phyloP scores from a whole-genome alignment of 495 filamentous ascomycete species.

The Aspergillus heteromorphus region DNA sequence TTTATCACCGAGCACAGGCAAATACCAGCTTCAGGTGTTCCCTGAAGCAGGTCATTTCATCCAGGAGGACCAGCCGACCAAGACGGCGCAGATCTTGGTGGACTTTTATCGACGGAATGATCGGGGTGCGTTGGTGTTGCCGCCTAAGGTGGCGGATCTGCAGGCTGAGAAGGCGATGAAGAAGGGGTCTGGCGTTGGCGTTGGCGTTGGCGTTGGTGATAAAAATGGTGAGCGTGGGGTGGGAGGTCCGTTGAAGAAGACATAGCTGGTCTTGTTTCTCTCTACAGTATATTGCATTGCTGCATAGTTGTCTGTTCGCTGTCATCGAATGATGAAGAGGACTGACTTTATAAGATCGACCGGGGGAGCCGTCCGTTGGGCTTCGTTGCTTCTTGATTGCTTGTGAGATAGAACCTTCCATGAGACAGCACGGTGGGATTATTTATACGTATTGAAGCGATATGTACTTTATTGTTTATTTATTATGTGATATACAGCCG shows the following conservation, averaged over 20 bases:
- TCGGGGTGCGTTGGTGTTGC: constrained; percentile 73
- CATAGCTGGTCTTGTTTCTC: not conserved
- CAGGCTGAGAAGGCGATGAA: constrained; percentile 44
- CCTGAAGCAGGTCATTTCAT: constrained; percentile 95
- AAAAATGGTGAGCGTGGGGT: too few species aligned
- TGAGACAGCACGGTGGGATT: too few species aligned
- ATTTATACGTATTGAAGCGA: too few species aligned
- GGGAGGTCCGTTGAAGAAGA: not conserved
- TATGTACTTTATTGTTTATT: too few species aligned
- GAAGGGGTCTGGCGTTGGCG: constrained; percentile 22
- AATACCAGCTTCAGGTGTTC: constrained; percentile 92
- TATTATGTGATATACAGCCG: too few species aligned
- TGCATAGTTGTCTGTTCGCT: too few species aligned
- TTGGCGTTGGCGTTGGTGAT: too few species aligned
- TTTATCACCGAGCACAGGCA: constrained; percentile 47
- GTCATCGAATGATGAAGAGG: too few species aligned
- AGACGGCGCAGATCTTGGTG: constrained; percentile 73
- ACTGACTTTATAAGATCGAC: too few species aligned
- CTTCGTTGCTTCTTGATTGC: too few species aligned
- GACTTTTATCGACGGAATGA: constrained; percentile 94
- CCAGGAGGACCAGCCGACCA: constrained; percentile 89
- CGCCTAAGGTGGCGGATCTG: constrained; percentile 77
- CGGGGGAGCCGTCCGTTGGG: too few species aligned
- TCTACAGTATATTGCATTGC: not conserved
- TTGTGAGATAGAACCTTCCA: too few species aligned